Conservation (phyloP, 176 grass and related monocot genomes). For the Oryza rufipogon region DNA sequence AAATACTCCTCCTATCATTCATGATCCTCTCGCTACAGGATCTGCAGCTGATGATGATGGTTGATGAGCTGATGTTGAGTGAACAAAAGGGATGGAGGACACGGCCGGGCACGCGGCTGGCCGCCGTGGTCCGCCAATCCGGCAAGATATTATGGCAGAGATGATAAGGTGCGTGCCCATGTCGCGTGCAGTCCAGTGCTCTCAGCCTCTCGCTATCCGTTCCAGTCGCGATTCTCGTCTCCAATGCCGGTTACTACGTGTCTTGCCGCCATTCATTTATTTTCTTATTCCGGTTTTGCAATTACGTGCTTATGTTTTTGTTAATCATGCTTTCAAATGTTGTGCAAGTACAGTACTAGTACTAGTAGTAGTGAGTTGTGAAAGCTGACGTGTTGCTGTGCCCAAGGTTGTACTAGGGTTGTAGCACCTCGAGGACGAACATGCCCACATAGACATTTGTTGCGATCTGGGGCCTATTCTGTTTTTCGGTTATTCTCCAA, state of each 20-base stretch:
- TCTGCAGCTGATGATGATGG: too few species aligned
- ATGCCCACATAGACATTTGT: constrained; percentile 16
- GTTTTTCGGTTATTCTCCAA: constrained; percentile 6
- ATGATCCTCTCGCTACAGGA: too few species aligned
- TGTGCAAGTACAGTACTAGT: not conserved
- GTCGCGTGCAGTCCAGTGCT: not conserved
- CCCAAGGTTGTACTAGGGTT: not conserved
- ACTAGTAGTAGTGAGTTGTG: not conserved
- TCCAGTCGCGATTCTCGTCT: not conserved
- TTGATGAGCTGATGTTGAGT: not conserved
- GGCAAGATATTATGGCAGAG: not conserved
- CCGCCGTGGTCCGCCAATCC: constrained; percentile 14
- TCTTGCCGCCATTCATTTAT: not conserved
- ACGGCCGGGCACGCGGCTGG: not conserved
- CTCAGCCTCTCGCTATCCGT: not conserved
- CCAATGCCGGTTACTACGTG: too few species aligned
- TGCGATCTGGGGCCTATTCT: not conserved
- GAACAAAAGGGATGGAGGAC: not conserved
- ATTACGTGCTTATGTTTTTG: too few species aligned
- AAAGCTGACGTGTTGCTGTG: not conserved
- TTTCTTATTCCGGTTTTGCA: too few species aligned
- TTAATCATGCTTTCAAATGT: too few species aligned
- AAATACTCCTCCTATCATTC: too few species aligned
- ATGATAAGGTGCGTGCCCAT: constrained; percentile 23
- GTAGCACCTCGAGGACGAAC: constrained; percentile 45